A percentile compares a stretch with the other conserved stretches of the same genome.
These are phyloP conservation scores for Fusarium proliferatum DNA, from an alignment of 2,329 filamentous ascomycete species.

Conservation along the genomic window DNA sequence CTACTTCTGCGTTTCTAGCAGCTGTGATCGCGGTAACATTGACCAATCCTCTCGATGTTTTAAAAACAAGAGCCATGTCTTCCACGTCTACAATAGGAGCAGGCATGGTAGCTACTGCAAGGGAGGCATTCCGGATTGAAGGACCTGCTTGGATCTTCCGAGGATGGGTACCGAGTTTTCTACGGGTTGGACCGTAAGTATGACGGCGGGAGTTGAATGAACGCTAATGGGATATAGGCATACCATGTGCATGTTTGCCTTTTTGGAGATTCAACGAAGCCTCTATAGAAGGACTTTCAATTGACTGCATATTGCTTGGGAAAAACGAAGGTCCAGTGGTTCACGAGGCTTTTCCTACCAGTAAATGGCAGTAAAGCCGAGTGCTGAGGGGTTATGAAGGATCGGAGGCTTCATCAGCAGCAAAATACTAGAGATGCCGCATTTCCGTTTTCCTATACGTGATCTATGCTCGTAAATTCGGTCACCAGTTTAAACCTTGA, in stretches of 20 bases:
- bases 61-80: background rate
- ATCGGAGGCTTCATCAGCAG: background rate
- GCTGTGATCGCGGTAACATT: background rate
- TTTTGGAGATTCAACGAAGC: background rate
- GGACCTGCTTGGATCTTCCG: background rate
- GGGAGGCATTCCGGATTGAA: background rate
- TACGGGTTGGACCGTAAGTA: background rate
- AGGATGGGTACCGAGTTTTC: background rate
- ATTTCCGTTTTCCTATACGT: background rate
- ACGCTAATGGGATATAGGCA: background rate
- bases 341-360: background rate
- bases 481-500: rapidly evolving
- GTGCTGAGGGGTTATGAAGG: background rate
- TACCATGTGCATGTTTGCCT: background rate
- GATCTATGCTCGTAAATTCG: rapidly evolving
- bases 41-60: background rate
- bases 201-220: rapidly evolving
- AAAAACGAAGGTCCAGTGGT: rapidly evolving
- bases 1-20: background rate
- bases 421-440: background rate
- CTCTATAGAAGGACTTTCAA: background rate
- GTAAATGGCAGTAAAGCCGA: background rate
- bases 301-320: no score
- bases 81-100: background rate
- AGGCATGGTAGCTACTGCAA: background rate